Base-by-base conservation (phyloP, 306 rosid species). In the Boehmeria nivea region DNA sequence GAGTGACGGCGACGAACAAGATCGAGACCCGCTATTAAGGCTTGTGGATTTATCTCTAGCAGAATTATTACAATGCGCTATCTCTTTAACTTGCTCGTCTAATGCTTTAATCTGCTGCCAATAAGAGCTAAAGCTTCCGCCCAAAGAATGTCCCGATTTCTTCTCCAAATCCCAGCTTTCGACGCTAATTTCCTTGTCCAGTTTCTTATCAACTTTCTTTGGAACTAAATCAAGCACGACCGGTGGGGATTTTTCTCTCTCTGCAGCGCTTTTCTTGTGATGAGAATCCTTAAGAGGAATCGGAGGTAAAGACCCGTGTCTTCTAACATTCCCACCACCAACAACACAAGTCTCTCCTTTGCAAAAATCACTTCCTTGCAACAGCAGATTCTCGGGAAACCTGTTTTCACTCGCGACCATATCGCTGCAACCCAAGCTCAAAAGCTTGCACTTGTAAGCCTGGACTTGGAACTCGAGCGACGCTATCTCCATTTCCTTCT, bases 401-500 rank as follows among this genome's bases (percentile, higher is more conserved):
- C 67, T 69, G 51, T 74, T 60, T 33, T 87, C 93, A 18, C 59
- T 43, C 4, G 57, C 57, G 64, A 70, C 82, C 59, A 79, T 20
- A 72, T 91, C 99, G 44, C 52, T 36, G 48, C 23, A 54, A 6
- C 93, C 95, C 53, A 84, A 21, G 61, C 84, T 66, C 13, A 83
- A 43, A 61, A 87, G 87, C 56, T 78, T 85, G 58, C 72, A 77
- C 68, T 79, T 73, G 17, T 85, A 83, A 69, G 99, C 86, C 72
- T 72, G 66, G 37, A 87, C 64, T 69, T 85, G 96, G 62, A 66
- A 81, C 72, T 83, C 95, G 3, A 87, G 84, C 43, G 99, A 79
- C 22, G 96, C 77, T 28, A 81, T 73, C 66, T 87, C 96, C 93
- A 83, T 81, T 27, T 93, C 99, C 61, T 85, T 87, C 72, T 87